Evolutionary conservation across 176 grass and related monocot genomes (phyloP).

Genomic region (Chrysopogon serrulatus): DNA sequence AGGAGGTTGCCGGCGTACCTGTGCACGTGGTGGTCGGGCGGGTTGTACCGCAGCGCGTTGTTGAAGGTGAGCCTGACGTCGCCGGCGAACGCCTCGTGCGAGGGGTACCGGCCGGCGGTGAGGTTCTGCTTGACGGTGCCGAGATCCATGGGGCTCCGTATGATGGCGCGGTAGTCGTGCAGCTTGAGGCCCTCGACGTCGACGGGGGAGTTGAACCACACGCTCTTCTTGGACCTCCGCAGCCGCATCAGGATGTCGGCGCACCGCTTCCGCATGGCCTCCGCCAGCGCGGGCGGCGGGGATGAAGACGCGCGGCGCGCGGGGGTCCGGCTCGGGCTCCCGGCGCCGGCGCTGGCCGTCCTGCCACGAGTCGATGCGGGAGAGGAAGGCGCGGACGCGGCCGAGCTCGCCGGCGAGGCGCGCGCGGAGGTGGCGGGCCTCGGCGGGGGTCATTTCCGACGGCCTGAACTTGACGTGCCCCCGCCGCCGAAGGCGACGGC

Average conservation of each 20-base stretch:
- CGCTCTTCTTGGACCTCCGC: conserved; percentile 61
- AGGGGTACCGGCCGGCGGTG: conserved; percentile 43
- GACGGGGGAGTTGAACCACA: conserved; percentile 83
- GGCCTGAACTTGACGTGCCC: conserved; percentile 32
- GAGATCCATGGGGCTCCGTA: conserved; percentile 87
- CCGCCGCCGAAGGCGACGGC: conserved; percentile 2
- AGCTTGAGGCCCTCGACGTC: conserved; percentile 67
- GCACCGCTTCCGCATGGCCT: conserved; percentile 62
- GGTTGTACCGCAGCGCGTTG: conserved; percentile 86
- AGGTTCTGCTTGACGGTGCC: conserved; percentile 80
- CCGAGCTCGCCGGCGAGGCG: conserved; percentile 67
- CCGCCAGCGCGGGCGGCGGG: conserved; percentile 18
- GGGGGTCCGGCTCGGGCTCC: background rate
- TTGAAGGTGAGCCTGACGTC: conserved; percentile 77
- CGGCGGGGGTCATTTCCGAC: conserved; percentile 34
- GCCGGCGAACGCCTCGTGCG: conserved; percentile 50
- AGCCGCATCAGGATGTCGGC: conserved; percentile 62
- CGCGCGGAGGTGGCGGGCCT: conserved; percentile 49
- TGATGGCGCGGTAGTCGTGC: conserved; percentile 80
- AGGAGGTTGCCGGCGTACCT: conserved; percentile 48
- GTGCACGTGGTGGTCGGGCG: conserved; percentile 64
- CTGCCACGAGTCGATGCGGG: conserved; percentile 52
- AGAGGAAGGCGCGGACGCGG: conserved; percentile 60
- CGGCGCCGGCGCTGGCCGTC: background rate
- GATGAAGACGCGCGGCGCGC: background rate